A percentile compares a stretch with the other conserved stretches of the same genome.
These are phyloP conservation scores for Solanum hybrid DNA, from an alignment of 305 asterid genomes.

Conservation along the genomic window DNA sequence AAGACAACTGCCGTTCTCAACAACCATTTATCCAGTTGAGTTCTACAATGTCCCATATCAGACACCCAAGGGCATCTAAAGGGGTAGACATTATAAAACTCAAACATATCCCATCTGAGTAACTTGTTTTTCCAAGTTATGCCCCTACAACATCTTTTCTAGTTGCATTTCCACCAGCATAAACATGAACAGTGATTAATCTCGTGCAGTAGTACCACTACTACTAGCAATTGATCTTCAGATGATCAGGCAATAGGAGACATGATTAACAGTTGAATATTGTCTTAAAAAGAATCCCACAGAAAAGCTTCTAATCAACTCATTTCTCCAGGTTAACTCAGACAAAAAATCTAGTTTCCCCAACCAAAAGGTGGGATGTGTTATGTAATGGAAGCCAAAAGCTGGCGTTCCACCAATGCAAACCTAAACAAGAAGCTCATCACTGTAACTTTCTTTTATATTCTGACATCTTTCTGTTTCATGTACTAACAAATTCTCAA, in stretches of 20 bases:
- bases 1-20: not conserved
- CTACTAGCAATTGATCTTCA: not conserved
- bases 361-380: not conserved
- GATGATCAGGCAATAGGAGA: not conserved
- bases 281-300: not conserved
- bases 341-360: not conserved
- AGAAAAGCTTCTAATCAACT: slow-evolving; percentile 1
- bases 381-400: not conserved
- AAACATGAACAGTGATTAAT: not conserved
- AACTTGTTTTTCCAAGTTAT: not conserved
- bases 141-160: not conserved
- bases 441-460: not conserved
- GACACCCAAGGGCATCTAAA: not conserved
- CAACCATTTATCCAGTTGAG: not conserved
- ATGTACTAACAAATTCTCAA: not conserved
- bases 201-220: not conserved
- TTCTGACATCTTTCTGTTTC: not conserved
- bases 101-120: not conserved
- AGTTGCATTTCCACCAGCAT: not conserved
- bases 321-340: not conserved
- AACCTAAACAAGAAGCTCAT: not conserved
- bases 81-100: not conserved
- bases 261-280: not conserved
- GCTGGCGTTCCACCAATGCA: not conserved
- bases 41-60: not conserved